Percentiles rank a stretch among this genome's conserved stretches.
Evolutionary conservation across 441 rosid genomes (phyloP).

Genomic region (Euphorbia celastroides): DNA sequence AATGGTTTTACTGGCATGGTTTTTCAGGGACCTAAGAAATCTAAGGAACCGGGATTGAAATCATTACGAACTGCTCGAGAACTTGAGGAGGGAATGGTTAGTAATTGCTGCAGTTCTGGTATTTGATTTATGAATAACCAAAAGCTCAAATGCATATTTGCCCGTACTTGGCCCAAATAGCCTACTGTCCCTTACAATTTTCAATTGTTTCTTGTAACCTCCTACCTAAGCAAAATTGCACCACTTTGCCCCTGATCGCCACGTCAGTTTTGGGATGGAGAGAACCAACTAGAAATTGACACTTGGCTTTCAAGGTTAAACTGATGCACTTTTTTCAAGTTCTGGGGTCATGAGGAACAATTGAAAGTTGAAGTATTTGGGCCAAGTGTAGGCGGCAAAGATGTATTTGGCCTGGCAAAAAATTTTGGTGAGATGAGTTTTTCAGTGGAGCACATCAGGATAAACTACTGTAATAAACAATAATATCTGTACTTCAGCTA

Average conservation of each 20-base stretch:
- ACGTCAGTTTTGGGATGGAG: neutral
- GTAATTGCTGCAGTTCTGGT: neutral
- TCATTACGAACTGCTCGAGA: slow-evolving; percentile 71
- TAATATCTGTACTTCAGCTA: neutral
- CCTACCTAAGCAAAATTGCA: neutral
- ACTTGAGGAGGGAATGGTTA: slow-evolving; percentile 84
- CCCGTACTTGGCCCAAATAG: neutral
- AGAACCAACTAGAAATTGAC: neutral
- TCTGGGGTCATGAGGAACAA: neutral
- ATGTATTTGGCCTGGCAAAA: too few species aligned
- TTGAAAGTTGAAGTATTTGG: too few species aligned
- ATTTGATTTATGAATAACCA: neutral
- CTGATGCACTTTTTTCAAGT: neutral
- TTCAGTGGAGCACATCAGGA: too few species aligned
- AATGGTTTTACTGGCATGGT: slow-evolving; percentile 15
- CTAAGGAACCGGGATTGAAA: slow-evolving; percentile 70
- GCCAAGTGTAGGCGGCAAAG: too few species aligned
- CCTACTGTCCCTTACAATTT: neutral
- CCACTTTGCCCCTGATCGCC: neutral
- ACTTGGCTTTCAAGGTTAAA: neutral
- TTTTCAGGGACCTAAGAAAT: slow-evolving; percentile 64
- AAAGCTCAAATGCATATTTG: neutral
- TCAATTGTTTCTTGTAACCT: neutral
- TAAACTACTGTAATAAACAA: too few species aligned
- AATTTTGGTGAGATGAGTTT: too few species aligned